A percentile compares a stretch with the other conserved stretches of the same genome.
These are phyloP conservation scores for Pseudozyma hubeiensis DNA, from an alignment of 1,284 basidiomycete genomes.

Conservation along the genomic window DNA sequence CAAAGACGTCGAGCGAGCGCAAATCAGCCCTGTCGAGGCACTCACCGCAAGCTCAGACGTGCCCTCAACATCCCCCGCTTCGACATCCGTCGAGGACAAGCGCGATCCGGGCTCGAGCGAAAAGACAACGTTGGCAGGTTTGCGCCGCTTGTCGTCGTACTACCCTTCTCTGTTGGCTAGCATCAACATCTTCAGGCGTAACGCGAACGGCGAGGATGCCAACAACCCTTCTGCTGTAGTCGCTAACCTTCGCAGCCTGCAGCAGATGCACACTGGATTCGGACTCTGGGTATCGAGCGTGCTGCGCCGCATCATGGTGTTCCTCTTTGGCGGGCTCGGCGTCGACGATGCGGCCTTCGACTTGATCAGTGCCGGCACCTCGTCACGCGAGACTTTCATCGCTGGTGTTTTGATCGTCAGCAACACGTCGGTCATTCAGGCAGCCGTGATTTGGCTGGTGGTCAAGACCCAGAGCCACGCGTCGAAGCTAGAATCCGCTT, in stretches of 20 bases:
- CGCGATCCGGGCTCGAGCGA: background rate
- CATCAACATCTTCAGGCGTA: constrained; percentile 13
- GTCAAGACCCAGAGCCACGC: constrained; percentile 1
- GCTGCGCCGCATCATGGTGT: constrained; percentile 23
- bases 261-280: constrained; percentile 15
- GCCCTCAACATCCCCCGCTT: too few species aligned
- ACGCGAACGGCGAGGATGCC: background rate
- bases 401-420: constrained; percentile 30
- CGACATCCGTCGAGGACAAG: background rate
- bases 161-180: constrained; percentile 2
- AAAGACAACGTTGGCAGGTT: background rate
- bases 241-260: constrained; percentile 13
- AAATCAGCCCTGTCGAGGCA: too few species aligned
- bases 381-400: constrained; percentile 34
- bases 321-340: constrained; percentile 18
- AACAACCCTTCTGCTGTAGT: background rate
- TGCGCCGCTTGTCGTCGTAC: constrained; percentile 25
- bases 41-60: too few species aligned
- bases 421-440: constrained; percentile 28
- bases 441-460: constrained; percentile 24
- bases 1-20: too few species aligned
- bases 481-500: background rate
- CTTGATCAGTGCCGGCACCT: constrained; percentile 28
- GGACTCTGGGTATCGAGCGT: constrained; percentile 14
- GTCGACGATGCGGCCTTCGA: constrained; percentile 25